Base-by-base conservation (phyloP, 140 eudicot species). In the Cichorium intybus region DNA sequence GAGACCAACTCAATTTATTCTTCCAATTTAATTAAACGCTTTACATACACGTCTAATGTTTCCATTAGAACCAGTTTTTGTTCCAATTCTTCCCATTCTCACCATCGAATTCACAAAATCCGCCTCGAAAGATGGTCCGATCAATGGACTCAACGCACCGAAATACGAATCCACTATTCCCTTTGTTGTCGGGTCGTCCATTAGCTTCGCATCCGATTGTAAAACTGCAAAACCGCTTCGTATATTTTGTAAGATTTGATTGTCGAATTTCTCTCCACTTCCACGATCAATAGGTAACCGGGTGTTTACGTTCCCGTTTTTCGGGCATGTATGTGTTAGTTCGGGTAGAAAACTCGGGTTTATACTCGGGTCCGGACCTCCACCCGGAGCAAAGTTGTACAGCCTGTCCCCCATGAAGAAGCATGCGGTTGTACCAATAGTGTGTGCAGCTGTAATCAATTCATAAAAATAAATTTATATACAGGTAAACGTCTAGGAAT, bases 361-460 rank as follows among this genome's bases (percentile, higher is more conserved):
- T 39, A 89, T 81, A 12, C 95, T 70, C 4, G 95, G 95, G 71
- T 86, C 97, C 0, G 85, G 31, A 56, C 73, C 79, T 10, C 87
- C 80, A 17, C 34, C 24, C 0, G 70, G n/a, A 0, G 29, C 56
- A 61, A 79, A 89, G 41, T 75, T 62, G 79, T 86, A 89, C 2
- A 89, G 89, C 29, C 97, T 75, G 1, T 55, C 60, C 8, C 50
- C 47, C 95, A 89, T 84, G 85, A 89, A 89, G 87, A 89, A 89
- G 56, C 97, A 89, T 15, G 95, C 95, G 0, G 95, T 71, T 48
- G 87, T 83, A 33, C 97, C 97, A 10, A 89, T 79, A 20, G 95
- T 83, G 59, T 89, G 97, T 20, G 95, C 95, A 69, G 83, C 97
- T 89, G 67, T 60, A 77, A 79, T 26, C 12, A 12, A 20, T 14